Evolutionary conservation across 176 grass and related monocot species (phyloP), one percentile per base, ranked within the genome.

Genomic region (Rhynchospora tenuis): DNA sequence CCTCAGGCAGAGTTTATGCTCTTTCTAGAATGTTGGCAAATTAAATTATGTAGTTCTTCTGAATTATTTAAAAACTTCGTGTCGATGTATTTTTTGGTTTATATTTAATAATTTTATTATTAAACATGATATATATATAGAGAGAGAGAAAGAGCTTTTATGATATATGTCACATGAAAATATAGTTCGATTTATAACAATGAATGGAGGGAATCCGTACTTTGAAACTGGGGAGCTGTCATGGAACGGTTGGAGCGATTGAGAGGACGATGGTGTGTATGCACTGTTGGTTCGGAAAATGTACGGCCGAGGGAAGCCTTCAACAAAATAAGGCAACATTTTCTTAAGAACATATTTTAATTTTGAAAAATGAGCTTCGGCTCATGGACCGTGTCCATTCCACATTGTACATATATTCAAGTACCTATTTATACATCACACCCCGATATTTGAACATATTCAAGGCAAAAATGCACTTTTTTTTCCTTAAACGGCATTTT

Each of bases 301-400:
- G 47, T 52, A 76, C 48, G 73, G 47, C 0, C 23, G 46, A 76
- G 24, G 1, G 7, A 75, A 54, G 20, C 29, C 15, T 75, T 20
- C 12, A 26, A 38, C 33, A 38, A 38, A 75, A 15, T 52, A 75
- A 75, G 23, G 20, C 70, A 73, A 51, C 45, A 73, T 46, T 16
- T 73, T 73, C 13, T 48, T 3, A 14, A 51, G 11, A 43, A 42
- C 7, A 46, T 70, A 61, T 61, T 61, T 45, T 17, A 45, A 70
- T 44, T 43, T 46, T 45, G 67, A 7, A 47, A n/a, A 9, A 9
- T 0, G 26, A 31, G 7, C 14, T 22, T 9, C 24, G 24, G 48
- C 47, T 28, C 47, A 55, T 55, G 73, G 6, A 76, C 72, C 73
- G 73, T 29, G 73, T 52, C 73, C 73, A 52, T 76, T 55, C 48